Conservation (phyloP, 1,139 yeast species). For the Williopsis jadinii region DNA sequence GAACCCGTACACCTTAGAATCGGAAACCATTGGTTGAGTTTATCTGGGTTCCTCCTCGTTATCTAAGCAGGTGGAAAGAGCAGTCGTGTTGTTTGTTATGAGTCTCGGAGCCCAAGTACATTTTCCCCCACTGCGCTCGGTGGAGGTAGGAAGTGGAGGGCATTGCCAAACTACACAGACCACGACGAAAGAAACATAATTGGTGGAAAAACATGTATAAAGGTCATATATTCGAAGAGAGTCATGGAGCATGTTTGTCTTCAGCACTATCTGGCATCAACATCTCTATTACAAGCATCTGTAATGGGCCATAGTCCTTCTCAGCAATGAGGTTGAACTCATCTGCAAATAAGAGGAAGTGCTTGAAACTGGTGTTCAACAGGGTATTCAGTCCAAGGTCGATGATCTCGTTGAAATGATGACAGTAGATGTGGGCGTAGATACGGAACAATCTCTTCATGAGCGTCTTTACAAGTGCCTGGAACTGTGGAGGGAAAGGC, state of each 20-base stretch:
- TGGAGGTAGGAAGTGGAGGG: no score
- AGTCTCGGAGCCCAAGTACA: no score
- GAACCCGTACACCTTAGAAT: conserved; percentile 48
- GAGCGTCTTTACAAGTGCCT: conserved; percentile 71
- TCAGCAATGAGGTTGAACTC: conserved; percentile 72
- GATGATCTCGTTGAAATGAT: conserved; percentile 90
- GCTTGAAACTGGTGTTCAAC: conserved; percentile 89
- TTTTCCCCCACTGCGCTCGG: no score
- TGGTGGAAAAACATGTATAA: no score
- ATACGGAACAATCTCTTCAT: conserved; percentile 87
- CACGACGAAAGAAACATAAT: no score
- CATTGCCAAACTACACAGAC: no score
- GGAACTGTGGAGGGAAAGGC: conserved; percentile 70
- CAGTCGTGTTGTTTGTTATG: no score
- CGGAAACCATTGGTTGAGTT: no score
- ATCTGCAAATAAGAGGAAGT: conserved; percentile 79
- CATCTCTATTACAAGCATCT: conserved; percentile 68
- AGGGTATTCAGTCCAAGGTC: conserved; percentile 92
- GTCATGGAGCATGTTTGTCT: no score
- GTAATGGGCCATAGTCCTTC: conserved; percentile 88
- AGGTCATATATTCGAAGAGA: no score
- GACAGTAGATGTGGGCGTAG: conserved; percentile 97
- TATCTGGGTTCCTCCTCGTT: no score
- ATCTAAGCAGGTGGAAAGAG: no score
- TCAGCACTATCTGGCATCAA: conserved; percentile 9